Evolutionary conservation across 1,139 yeast species (phyloP), one percentile per base, ranked within the genome.

Genomic region (Hyphopichia khmerensis): DNA sequence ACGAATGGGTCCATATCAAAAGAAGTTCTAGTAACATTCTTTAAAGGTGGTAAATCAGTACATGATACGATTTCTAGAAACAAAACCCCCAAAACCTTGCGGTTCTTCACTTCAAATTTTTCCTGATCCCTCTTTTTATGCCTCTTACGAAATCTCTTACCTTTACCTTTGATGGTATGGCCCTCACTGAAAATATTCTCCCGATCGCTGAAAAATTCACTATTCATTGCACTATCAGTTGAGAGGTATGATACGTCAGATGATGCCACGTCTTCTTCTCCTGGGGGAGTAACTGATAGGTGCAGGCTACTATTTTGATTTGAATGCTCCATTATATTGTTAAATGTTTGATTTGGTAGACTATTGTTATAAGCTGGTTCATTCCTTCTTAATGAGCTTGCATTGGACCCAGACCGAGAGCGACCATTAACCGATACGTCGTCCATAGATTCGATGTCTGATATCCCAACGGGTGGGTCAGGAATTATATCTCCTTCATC

Each of bases 1-100:
- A 91, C 95, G 65, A 91, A 93, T 0, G 99, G 98, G 57, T 93
- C 99, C 95, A 93, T 88, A 60, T 90, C 96, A 56, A 85, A 93
- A 0, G 93, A 84, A 17, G 90, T 80, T 17, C 91, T 72, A 47
- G 79, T 74, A 29, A 79, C 67, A 51, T 79, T 82, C 43, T 68
- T 73, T 37, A 80, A 69, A 0, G 89, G 85, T 2, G 96, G 96
- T 35, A 87, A 64, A 42, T 80, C 90, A 1, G 79, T 69, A 19
- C 91, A 89, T 1, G 86, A 79, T 3, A 82, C 77, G 19, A 91
- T 79, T 50, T 91, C 96, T 39, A 91, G 59, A 53, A 86, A 87
- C 7, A 86, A 65, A 11, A 91, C 87, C 1, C 98, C 98, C 19
- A 70, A 62, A 1, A 83, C 80, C 21, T 72, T 68, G 16, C 80